phyloP scores from a whole-genome alignment of 2,329 filamentous ascomycete genomes.

The Fusarium compactum region DNA sequence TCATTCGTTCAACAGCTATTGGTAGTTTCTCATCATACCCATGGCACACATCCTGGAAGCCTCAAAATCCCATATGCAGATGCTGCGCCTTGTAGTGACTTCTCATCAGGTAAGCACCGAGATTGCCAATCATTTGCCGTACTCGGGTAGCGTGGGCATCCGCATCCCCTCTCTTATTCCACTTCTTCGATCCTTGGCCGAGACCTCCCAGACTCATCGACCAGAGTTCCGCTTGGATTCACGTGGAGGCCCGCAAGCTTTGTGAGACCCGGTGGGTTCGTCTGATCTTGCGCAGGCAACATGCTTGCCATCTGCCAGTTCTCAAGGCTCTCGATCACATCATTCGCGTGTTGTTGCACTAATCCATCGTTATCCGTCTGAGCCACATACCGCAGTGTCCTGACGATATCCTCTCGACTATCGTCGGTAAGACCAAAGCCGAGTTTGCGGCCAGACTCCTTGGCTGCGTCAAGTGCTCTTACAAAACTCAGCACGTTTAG shows the following conservation, averaged over 20 bases:
- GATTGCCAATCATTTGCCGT: slow-evolving; percentile 43
- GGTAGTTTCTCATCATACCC: not conserved
- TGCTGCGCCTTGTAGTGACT: slow-evolving; percentile 32
- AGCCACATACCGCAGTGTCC: slow-evolving; percentile 72
- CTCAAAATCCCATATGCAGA: slow-evolving; percentile 20
- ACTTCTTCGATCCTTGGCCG: slow-evolving; percentile 70
- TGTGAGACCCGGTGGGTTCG: slow-evolving; percentile 44
- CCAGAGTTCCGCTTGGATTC: slow-evolving; percentile 46
- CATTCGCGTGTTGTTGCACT: slow-evolving; percentile 73
- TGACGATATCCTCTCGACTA: slow-evolving; percentile 71
- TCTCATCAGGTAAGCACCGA: slow-evolving; percentile 40
- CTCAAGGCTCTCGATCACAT: slow-evolving; percentile 75
- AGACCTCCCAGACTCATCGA: slow-evolving; percentile 44
- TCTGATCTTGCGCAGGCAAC: slow-evolving; percentile 53
- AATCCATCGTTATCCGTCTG: slow-evolving; percentile 75
- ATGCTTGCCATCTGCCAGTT: slow-evolving; percentile 69
- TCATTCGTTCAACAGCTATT: not conserved
- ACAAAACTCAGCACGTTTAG: slow-evolving; percentile 72
- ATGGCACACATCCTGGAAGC: slow-evolving; percentile 3
- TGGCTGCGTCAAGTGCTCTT: slow-evolving; percentile 67
- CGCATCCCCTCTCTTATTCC: slow-evolving; percentile 58
- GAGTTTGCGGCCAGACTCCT: slow-evolving; percentile 59
- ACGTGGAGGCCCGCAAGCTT: slow-evolving; percentile 56
- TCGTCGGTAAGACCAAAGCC: slow-evolving; percentile 66
- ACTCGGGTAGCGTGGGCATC: slow-evolving; percentile 29